A percentile compares a stretch with the other conserved stretches of the same genome.
phyloP scores from a whole-genome alignment of 208 protist genomes.

The Crithidia expoeki region DNA sequence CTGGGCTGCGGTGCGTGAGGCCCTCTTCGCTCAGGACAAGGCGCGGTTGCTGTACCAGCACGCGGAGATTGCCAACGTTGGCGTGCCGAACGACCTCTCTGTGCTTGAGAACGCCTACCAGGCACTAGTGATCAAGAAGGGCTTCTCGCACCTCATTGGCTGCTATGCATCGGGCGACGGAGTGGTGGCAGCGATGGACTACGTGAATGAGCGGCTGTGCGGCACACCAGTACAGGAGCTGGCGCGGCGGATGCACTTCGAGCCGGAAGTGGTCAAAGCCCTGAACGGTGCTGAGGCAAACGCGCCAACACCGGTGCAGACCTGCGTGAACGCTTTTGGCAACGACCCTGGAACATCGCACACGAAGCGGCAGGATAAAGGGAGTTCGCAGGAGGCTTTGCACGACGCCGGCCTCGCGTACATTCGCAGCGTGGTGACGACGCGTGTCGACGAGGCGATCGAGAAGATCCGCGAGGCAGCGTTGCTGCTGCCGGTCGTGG shows the following conservation, averaged over 20 bases:
- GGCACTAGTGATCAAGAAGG: conserved; percentile 48
- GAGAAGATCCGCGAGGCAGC: conserved; percentile 20
- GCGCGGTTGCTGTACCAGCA: conserved; percentile 24
- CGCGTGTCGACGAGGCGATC: conserved; percentile 33
- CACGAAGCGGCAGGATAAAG: conserved; percentile 71
- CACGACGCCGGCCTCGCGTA: conserved; percentile 56
- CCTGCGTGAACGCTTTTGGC: conserved; percentile 46
- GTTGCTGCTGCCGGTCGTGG: conserved; percentile 76
- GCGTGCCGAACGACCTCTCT: conserved; percentile 10
- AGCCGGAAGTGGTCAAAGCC: conserved; percentile 3
- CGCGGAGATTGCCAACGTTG: conserved; percentile 15
- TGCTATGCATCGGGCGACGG: conserved; percentile 65
- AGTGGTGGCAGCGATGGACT: conserved; percentile 66
- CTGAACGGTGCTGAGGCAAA: conserved; percentile 15
- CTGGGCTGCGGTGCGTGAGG: conserved; percentile 26
- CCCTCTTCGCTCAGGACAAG: conserved; percentile 21
- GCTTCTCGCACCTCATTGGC: conserved; percentile 62
- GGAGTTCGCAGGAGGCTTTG: conserved; percentile 56
- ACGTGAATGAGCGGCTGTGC: conserved; percentile 49
- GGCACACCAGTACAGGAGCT: conserved; percentile 35
- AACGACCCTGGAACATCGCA: conserved; percentile 67
- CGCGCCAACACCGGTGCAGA: conserved; percentile 3
- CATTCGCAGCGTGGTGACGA: conserved; percentile 61
- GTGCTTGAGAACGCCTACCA: conserved; percentile 56
- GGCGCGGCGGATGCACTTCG: conserved; percentile 19